phyloP scores from a whole-genome alignment of 2,329 filamentous ascomycete species.

The Orbilia quercus region DNA sequence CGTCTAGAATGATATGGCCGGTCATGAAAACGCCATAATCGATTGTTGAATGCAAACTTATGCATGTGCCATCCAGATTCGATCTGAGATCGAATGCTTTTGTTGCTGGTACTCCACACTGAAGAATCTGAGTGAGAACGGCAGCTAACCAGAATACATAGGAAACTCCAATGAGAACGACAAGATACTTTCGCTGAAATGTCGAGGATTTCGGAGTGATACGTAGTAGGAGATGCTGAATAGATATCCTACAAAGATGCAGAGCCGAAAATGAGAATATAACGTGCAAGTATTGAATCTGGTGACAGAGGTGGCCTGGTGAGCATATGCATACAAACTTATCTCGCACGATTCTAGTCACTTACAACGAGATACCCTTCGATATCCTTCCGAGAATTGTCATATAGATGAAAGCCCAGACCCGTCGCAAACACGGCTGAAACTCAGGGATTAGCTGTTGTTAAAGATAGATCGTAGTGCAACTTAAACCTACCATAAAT shows the following conservation, averaged over 20 bases:
- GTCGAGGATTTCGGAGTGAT: conserved; percentile 29
- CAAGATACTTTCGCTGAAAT: conserved; percentile 35
- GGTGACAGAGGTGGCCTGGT: neutral
- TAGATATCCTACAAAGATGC: conserved; percentile 47
- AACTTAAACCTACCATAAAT: conserved; percentile 20
- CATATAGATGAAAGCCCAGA: conserved; percentile 43
- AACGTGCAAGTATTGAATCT: conserved; percentile 45
- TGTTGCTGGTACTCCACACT: conserved; percentile 32
- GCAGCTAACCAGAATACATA: conserved; percentile 41
- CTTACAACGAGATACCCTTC: conserved; percentile 35
- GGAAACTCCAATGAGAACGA: conserved; percentile 21
- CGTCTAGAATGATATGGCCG: conserved; percentile 45
- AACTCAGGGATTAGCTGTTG: neutral
- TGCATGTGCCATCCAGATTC: conserved; percentile 43
- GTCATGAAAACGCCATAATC: conserved; percentile 43
- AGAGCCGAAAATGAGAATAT: conserved; percentile 48
- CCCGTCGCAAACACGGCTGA: conserved; percentile 40
- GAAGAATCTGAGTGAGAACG: conserved; percentile 36
- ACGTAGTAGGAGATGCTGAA: conserved; percentile 46
- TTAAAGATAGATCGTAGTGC: neutral
- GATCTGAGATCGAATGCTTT: conserved; percentile 30
- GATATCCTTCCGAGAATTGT: conserved; percentile 44
- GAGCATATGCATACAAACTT: neutral
- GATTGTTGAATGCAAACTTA: conserved; percentile 21
- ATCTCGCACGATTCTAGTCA: neutral